Base-by-base conservation (phyloP, 2,329 filamentous ascomycete genomes). In the Fusarium guadeloupense region DNA sequence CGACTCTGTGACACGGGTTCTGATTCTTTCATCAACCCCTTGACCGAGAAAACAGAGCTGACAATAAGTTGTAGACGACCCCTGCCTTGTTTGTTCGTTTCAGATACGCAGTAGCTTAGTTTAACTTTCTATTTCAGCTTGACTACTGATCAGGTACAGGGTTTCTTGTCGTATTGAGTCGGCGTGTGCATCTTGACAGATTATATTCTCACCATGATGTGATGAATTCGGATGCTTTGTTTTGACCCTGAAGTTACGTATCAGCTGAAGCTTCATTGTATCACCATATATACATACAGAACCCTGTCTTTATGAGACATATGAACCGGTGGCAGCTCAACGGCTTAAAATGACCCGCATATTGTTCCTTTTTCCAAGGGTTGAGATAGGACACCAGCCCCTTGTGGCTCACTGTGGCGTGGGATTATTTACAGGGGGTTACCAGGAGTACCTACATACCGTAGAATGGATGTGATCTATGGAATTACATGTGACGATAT, bases 371-470 rank as follows among this genome's bases (percentile, higher is more conserved):
- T 19, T 17, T 19, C 25, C 26, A 51, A 50, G 30, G 33, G 35
- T 42, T 51, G 41, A 20, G 41, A 28, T 33, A 25, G 41, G 37
- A 21, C 14, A 23, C 9, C 49, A 56, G 60, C 60, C 60, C 33
- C 55, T 14, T 57, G 60, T 64, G 60, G 60, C 60, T 59, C 19
- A 9, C 30, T 49, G 60, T 64, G 60, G 60, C 60, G 44, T 39
- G 14, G 31, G 35, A n/a, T n/a, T n/a, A 25, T 19, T 38, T 26
- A 43, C 34, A 48, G 41, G 59, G 34, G 16, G n/a, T n/a, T n/a
- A n/a, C n/a, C n/a, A n/a, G n/a, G n/a, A n/a, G n/a, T n/a, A n/a
- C n/a, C n/a, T n/a, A n/a, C n/a, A n/a, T n/a, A n/a, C n/a, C n/a
- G n/a, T n/a, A n/a, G n/a, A n/a, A n/a, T n/a, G n/a, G n/a, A n/a